Base-by-base conservation (phyloP, 345 rosid genomes). In the Citrus glauca region DNA sequence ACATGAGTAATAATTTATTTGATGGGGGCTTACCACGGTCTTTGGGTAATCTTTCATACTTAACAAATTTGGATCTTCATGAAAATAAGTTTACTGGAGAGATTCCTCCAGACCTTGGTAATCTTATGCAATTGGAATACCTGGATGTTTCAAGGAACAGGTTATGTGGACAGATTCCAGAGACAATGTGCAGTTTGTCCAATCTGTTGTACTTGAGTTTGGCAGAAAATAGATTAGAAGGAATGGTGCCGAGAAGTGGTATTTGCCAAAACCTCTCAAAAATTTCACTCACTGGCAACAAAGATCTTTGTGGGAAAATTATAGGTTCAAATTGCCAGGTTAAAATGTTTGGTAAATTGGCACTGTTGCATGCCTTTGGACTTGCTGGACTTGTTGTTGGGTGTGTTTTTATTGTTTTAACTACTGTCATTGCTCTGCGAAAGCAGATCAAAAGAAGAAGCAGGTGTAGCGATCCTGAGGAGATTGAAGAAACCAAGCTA, bases 11-110 rank as follows among this genome's bases (percentile, higher is more conserved):
- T 17, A 53, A 53, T 53, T 53, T 53, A 0, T 53, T 53, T 53
- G 57, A 19, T 25, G 92, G 94, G 19, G 79, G 66, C 62, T 79
- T 94, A 84, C 97, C 98, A 9, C 38, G 35, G 11, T 81, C 95
- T 17, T 73, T 91, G 80, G 94, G 97, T 61, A 90, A 90, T 71
- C 89, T 91, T 57, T 87, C 97, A 0, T 91, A 88, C 81, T 78
- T 93, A 87, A 87, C 92, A 1, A 81, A 67, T 81, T 78, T 94
- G 82, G 97, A 94, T 86, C 82, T 94, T 73, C 94, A 87, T 63
- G 81, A 68, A 57, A 94, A 94, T 80, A 84, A 78, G 69, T 88
- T 96, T 64, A 82, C 89, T 0, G 98, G 98, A 75, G 88, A 72
- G 50, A 81, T 96, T 78, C 98, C 98, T 81, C 50, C 71, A 1